These are phyloP conservation scores for Vanrija sp. DNA, from an alignment of 1,284 basidiomycete species.

Conservation along the genomic window DNA sequence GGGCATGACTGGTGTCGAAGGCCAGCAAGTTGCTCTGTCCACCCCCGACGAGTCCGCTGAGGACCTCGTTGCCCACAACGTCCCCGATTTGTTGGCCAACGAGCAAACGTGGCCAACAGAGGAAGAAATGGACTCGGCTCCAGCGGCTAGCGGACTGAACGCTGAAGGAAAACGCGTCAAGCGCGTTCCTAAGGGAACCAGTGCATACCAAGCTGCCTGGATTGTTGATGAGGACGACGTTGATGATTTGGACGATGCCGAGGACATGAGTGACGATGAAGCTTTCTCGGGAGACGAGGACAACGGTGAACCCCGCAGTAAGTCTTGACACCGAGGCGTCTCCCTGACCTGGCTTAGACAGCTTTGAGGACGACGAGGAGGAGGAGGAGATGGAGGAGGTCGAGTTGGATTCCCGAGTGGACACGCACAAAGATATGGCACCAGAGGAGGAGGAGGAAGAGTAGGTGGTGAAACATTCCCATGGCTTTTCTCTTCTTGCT, in stretches of 20 bases:
- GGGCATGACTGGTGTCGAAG: neutral
- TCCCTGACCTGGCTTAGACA: neutral
- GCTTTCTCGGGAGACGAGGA: slow-evolving; percentile 27
- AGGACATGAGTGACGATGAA: slow-evolving; percentile 31
- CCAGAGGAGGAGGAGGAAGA: slow-evolving; percentile 76
- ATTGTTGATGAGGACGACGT: slow-evolving; percentile 69
- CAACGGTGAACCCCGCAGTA: slow-evolving; percentile 41
- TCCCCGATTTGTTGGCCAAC: slow-evolving; percentile 81
- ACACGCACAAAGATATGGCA: slow-evolving; percentile 52
- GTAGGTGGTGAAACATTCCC: slow-evolving; percentile 52
- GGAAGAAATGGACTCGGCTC: slow-evolving; percentile 71
- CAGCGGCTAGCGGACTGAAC: slow-evolving; percentile 31
- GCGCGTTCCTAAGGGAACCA: slow-evolving; percentile 81
- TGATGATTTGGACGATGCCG: slow-evolving; percentile 54
- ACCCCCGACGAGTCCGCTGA: slow-evolving; percentile 67
- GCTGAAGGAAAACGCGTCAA: slow-evolving; percentile 56
- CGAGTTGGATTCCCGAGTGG: slow-evolving; percentile 49
- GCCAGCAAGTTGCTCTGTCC: slow-evolving; percentile 28
- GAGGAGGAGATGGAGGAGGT: slow-evolving; percentile 67
- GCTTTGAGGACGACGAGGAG: slow-evolving; percentile 41
- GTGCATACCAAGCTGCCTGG: slow-evolving; percentile 91
- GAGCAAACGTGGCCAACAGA: slow-evolving; percentile 99
- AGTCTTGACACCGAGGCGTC: neutral
- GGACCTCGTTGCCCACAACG: slow-evolving; percentile 81
- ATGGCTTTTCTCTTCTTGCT: slow-evolving; percentile 1